phyloP scores from a whole-genome alignment of 2,329 filamentous ascomycete genomes.

The Pyricularia pennisetigena region DNA sequence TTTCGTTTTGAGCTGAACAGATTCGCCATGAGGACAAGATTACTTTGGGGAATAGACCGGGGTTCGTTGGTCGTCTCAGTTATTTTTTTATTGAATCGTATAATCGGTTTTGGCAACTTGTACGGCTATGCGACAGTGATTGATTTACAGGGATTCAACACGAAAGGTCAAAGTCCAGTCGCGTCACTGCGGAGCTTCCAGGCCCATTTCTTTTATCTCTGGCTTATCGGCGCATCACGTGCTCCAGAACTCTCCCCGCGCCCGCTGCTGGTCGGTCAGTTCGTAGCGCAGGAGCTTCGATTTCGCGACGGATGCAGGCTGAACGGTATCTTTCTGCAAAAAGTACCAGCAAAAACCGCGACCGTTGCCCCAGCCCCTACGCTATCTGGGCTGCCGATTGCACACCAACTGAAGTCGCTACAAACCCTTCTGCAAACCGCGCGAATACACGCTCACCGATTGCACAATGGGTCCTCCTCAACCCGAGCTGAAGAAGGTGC shows the following conservation, averaged over 20 bases:
- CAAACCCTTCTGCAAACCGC: background rate
- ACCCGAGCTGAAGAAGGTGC: constrained; percentile 96
- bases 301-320: background rate
- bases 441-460: background rate
- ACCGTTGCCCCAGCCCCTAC: background rate
- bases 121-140: background rate
- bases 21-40: background rate
- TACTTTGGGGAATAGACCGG: background rate
- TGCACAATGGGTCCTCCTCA: constrained; percentile 92
- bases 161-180: background rate
- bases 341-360: background rate
- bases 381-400: background rate
- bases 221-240: background rate
- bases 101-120: background rate
- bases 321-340: background rate
- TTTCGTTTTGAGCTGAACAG: constrained; percentile 51
- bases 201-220: background rate
- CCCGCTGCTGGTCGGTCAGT: background rate
- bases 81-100: background rate
- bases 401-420: background rate
- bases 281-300: background rate
- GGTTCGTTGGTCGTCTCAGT: background rate
- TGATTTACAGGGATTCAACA: background rate
- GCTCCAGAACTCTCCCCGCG: background rate
- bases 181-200: background rate